These are phyloP conservation scores for Thielaviopsis euricoi DNA, from an alignment of 2,329 filamentous ascomycete genomes.

Conservation along the genomic window DNA sequence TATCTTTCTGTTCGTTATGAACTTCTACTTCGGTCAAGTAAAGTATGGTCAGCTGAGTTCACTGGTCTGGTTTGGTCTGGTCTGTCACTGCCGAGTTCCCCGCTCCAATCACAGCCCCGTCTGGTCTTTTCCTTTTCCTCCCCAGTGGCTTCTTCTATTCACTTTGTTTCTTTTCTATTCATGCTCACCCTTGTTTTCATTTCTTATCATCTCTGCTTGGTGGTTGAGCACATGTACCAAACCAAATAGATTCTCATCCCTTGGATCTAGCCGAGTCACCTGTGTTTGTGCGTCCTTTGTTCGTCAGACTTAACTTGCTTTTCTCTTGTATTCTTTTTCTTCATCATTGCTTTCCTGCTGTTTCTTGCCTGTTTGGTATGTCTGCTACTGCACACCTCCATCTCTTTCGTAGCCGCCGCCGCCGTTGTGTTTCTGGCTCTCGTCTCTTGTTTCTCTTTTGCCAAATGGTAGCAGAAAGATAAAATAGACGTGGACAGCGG, in stretches of 20 bases:
- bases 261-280: background rate
- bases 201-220: background rate
- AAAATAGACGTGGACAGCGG: no score
- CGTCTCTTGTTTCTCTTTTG: background rate
- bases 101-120: background rate
- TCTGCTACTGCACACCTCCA: background rate
- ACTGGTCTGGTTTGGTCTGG: no score
- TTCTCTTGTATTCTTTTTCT: background rate
- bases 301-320: background rate
- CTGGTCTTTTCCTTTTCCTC: background rate
- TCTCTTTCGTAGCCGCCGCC: background rate
- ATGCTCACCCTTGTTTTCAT: background rate
- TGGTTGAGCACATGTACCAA: background rate
- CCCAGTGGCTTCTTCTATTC: background rate
- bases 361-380: background rate
- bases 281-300: background rate
- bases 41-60: background rate
- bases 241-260: background rate
- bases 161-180: background rate
- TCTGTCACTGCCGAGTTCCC: background rate
- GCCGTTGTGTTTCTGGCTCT: background rate
- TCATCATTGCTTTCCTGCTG: background rate
- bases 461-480: background rate
- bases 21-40: background rate
- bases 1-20: background rate